Evolutionary conservation across 192 early-diverging fungal genomes (phyloP), one percentile per base, ranked within the genome.

Genomic region (Mortierella hygrophila): DNA sequence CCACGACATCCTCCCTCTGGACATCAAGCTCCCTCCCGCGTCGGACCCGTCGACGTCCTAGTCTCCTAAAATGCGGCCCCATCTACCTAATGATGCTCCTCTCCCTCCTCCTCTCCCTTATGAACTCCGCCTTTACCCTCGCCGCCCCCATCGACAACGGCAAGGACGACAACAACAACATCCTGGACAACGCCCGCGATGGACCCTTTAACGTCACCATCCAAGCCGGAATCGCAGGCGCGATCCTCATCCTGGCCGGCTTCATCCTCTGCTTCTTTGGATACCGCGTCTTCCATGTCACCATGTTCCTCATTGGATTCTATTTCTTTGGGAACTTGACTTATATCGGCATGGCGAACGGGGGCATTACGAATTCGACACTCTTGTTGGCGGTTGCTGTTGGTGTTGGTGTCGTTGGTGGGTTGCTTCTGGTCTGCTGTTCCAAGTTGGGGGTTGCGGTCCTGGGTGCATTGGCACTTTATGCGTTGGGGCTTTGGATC

Each of bases 281-380:
- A 41, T 91, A 79, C 76, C 77, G 89, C 6, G 82, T 82, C 49
- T 90, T 92, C 88, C 82, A 84, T 40, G 38, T 79, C 37, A 89
- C 89, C 49, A 49, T 92, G 77, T 85, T 75, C 21, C 40, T 87
- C 37, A 71, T 76, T 21, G 88, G 90, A 18, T 90, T 92, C 82
- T 49, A 90, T 16, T 83, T 89, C 65, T 84, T 92, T 80, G 89
- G 86, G 79, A 78, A 69, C 42, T 11, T 92, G 57, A 76, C 90
- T 3, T 92, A 84, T 78, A 75, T 91, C 26, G 71, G 89, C n/a
- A 70, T 93, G 40, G 76, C 87, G 16, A 90, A 90, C 18, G 87
- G 80, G 72, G 32, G 35, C 0, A 85, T 87, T 35, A 60, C 71
- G 73, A 72, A 81, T 72, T 81, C 80, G 37, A 46, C 57, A 23